Evolutionary conservation across 768 basidiomycete species (phyloP), one percentile per base, ranked within the genome.

Genomic region (Suillus decipiens): DNA sequence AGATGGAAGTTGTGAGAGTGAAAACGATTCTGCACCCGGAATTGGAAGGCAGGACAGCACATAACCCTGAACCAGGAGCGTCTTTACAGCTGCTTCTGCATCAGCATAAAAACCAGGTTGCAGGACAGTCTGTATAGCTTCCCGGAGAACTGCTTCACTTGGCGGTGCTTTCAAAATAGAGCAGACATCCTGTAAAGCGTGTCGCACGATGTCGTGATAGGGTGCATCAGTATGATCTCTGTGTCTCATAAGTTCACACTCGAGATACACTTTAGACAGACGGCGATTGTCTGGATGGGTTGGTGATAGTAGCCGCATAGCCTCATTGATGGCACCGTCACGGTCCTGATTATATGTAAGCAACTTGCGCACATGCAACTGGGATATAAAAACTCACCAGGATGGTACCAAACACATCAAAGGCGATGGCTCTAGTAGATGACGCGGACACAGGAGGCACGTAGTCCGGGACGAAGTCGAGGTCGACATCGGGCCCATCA

Each of bases 61-160:
- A 45, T 48, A 48, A 22, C 59, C 59, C n/a, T 34, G 43, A n/a
- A 5, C 11, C 9, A 22, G 24, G 59, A 60, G 59, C 6, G n/a
- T n/a, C 22, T 19, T 22, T 14, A 60, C 42, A 48, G 31, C 43
- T 17, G 10, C 24, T 17, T 50, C 43, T 17, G 42, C 59, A 11
- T 60, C 59, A 1, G n/a, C 31, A 45, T 48, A n/a, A 15, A 60
- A 34, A 15, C 43, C 45, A 31, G 43, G 59, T 11, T 22, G 59
- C 22, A 60, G 31, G 43, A 60, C 50, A 19, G 42, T 24, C 7
- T n/a, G 17, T 1, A 60, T 4, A 45, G 59, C 59, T 36, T 47
- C 22, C 0, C 43, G 42, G 19, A 43, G n/a, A 12, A 28, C 14
- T 1, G 34, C 28, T 34, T 14, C 28, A 22, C 14, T 24, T 2